phyloP scores from a whole-genome alignment of 2,329 filamentous ascomycete species.

The Penicillium sp. region DNA sequence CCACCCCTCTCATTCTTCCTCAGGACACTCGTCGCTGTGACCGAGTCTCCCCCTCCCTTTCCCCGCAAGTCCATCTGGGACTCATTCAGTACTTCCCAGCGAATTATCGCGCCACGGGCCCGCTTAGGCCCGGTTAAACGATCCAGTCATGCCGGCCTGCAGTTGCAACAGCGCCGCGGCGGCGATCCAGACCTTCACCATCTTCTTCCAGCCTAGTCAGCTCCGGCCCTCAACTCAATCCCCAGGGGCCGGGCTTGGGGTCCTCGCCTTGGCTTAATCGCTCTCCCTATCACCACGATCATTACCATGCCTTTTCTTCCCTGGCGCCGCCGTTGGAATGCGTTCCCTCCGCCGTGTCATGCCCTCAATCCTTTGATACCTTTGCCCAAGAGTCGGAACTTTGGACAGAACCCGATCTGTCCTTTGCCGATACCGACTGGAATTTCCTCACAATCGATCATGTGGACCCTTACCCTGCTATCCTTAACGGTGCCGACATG shows the following conservation, averaged over 20 bases:
- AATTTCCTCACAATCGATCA: conserved; percentile 16
- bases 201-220: conserved; percentile 19
- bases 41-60: conserved; percentile 8
- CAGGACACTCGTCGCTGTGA: conserved; percentile 22
- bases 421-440: conserved; percentile 23
- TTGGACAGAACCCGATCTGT: conserved; percentile 22
- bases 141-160: conserved; percentile 27
- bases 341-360: conserved; percentile 17
- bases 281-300: conserved; percentile 11
- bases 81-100: not conserved
- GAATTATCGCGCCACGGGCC: conserved; percentile 22
- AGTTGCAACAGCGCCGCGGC: conserved; percentile 20
- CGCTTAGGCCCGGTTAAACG: conserved; percentile 26
- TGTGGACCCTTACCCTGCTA: conserved; percentile 7
- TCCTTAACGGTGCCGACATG: conserved; percentile 13
- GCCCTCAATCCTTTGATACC: conserved; percentile 19
- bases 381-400: conserved; percentile 19
- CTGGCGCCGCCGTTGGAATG: conserved; percentile 14
- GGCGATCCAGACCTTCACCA: conserved; percentile 9
- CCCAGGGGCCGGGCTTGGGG: conserved; percentile 17
- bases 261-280: conserved; percentile 16
- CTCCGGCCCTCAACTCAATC: conserved; percentile 15
- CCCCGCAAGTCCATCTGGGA: conserved; percentile 6
- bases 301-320: conserved; percentile 13
- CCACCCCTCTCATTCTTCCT: conserved; percentile 16